These are phyloP conservation scores for Polyplosphaeria fusca DNA, from an alignment of 495 filamentous ascomycete species.

Conservation along the genomic window DNA sequence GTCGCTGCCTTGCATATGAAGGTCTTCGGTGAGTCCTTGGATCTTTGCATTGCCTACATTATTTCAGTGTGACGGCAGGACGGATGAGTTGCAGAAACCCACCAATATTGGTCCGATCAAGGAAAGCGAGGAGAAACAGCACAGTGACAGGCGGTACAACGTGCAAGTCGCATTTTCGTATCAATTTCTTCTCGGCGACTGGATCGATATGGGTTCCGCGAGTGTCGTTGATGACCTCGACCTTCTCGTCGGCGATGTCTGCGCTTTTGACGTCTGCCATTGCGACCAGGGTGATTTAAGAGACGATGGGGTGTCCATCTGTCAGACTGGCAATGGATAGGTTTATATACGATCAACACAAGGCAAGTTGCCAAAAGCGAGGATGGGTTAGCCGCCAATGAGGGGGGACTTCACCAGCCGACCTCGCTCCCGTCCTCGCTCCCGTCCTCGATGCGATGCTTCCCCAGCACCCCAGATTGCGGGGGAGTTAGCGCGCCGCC, in stretches of 20 bases:
- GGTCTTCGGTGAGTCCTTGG: slow-evolving; percentile 57
- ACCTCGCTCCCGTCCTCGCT: no score
- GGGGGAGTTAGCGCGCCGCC: background rate
- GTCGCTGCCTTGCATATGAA: slow-evolving; percentile 54
- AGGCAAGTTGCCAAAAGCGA: no score
- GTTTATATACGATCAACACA: no score
- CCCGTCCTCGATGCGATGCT: no score
- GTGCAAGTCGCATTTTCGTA: slow-evolving; percentile 34
- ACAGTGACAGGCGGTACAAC: slow-evolving; percentile 45
- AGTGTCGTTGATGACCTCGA: slow-evolving; percentile 16
- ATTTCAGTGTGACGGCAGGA: background rate
- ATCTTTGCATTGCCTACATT: slow-evolving; percentile 56
- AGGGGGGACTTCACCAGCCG: no score
- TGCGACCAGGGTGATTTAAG: no score
- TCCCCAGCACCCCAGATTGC: background rate
- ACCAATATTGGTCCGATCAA: slow-evolving; percentile 55
- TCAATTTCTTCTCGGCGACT: slow-evolving; percentile 35
- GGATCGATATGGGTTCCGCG: slow-evolving; percentile 26
- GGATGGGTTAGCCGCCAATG: no score
- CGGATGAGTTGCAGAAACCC: background rate
- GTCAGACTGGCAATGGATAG: no score
- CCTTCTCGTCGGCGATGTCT: slow-evolving; percentile 3
- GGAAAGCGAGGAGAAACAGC: slow-evolving; percentile 47
- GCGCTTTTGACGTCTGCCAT: background rate
- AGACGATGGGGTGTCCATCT: no score